Percentiles rank a stretch among this genome's conserved stretches.
These are phyloP conservation scores for Triangularia verruculosa DNA, from an alignment of 2,329 filamentous ascomycete species.

Conservation along the genomic window DNA sequence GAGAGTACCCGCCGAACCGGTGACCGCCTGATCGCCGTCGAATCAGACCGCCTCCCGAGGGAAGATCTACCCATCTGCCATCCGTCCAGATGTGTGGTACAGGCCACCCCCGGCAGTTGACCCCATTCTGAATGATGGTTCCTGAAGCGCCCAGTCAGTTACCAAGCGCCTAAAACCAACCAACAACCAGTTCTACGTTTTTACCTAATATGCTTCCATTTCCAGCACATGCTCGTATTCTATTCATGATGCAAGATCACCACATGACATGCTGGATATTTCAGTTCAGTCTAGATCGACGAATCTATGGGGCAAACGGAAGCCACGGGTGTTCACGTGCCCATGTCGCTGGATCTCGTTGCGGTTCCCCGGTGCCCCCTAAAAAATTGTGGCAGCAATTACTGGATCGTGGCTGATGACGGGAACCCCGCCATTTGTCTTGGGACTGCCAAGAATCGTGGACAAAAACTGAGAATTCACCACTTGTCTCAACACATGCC, in stretches of 20 bases:
- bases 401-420: neutral
- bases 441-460: neutral
- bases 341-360: neutral
- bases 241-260: neutral
- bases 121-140: neutral
- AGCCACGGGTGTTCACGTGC: neutral
- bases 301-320: neutral
- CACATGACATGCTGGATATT: neutral
- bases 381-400: neutral
- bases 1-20: slow-evolving; percentile 3
- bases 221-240: neutral
- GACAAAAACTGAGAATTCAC: neutral
- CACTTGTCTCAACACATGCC: neutral
- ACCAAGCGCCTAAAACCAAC: neutral
- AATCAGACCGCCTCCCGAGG: slow-evolving; percentile 15
- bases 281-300: neutral
- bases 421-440: neutral
- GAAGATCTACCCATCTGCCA: slow-evolving; percentile 7
- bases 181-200: neutral
- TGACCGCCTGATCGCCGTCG: slow-evolving; percentile 17
- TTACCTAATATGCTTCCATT: neutral
- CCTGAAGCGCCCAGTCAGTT: neutral
- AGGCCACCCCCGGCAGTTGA: neutral
- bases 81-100: neutral
- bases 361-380: neutral